Evolutionary conservation across 1,284 basidiomycete species (phyloP).

Genomic region (Trichosporon sp.): DNA sequence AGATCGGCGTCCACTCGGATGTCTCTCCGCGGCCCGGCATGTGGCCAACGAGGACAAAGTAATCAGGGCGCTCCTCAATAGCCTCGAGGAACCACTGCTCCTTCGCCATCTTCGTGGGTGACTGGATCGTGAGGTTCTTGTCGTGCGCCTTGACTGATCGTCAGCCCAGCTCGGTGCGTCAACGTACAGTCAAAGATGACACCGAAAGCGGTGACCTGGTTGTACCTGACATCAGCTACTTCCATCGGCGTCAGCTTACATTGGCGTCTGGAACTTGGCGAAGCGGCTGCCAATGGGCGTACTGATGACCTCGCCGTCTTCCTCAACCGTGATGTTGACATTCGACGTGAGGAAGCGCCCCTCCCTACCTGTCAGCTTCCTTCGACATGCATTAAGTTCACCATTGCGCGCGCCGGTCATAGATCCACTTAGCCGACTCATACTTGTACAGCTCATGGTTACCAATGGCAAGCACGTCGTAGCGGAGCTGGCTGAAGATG

Average conservation of each 20-base stretch:
- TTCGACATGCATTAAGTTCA: constrained; percentile 10
- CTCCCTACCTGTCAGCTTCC: constrained; percentile 44
- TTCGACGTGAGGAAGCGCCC: constrained; percentile 78
- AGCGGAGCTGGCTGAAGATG: constrained; percentile 67
- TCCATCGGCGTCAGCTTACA: constrained; percentile 50
- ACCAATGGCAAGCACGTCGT: constrained; percentile 78
- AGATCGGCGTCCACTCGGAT: constrained; percentile 61
- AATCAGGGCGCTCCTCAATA: constrained; percentile 70
- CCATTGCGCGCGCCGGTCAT: constrained; percentile 58
- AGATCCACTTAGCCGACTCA: constrained; percentile 68
- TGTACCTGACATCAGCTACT: constrained; percentile 48
- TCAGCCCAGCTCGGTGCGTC: neutral
- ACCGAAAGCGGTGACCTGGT: constrained; percentile 69
- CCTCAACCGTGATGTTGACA: constrained; percentile 70
- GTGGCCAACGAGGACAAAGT: constrained; percentile 54
- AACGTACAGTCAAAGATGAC: constrained; percentile 60
- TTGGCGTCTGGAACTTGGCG: constrained; percentile 66
- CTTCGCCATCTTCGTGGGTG: constrained; percentile 65
- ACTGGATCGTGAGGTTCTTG: constrained; percentile 65
- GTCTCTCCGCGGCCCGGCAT: constrained; percentile 44
- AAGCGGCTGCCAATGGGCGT: constrained; percentile 55
- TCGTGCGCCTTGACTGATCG: constrained; percentile 38
- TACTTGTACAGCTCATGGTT: constrained; percentile 86
- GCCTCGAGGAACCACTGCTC: constrained; percentile 65
- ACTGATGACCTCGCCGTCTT: constrained; percentile 48